Evolutionary conservation across 768 basidiomycete species (phyloP), one percentile per base, ranked within the genome.

Genomic region (Podaxis sp.): DNA sequence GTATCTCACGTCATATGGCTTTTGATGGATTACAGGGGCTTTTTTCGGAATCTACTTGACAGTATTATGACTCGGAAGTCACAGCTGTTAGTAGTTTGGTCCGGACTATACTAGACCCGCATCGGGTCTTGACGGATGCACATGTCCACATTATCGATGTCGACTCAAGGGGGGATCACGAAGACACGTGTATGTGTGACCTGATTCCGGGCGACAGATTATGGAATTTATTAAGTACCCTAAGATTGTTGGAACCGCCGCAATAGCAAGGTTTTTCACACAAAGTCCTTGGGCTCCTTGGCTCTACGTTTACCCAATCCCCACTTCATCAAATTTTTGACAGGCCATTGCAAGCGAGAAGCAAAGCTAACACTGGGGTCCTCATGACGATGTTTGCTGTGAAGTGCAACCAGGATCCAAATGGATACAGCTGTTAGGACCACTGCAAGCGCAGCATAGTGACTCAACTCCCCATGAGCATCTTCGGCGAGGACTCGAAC

Each of bases 271-370:
- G 17, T 28, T 39, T n/a, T 39, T 60, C 38, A 60, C 49, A 60
- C 59, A n/a, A 42, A 40, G 1, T 40, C 22, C 2, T n/a, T 22
- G 22, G 48, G 19, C 24, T 60, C 48, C 48, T 52, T 39, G 33
- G 5, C 9, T 28, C 26, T 60, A 12, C 17, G 59, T 19, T 15
- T 51, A 13, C 24, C 17, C 19, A 40, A 22, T 40, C 49, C 48
- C 59, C 49, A 60, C 24, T 26, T 60, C 13, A 60, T n/a, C 38
- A 60, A 15, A 13, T 26, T 60, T 30, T 63, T 54, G 36, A 73
- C 54, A 4, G 79, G 79, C 78, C 78, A 80, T 15, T 66, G 67
- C 1, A 80, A 67, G 17, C 77, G 73, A 59, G 63, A 67, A 69
- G 71, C 73, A 57, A 78, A 66, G 22, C 68, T 68, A 3, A 74